Base-by-base conservation (phyloP, 1,139 yeast species). In the Candida glucosophila region DNA sequence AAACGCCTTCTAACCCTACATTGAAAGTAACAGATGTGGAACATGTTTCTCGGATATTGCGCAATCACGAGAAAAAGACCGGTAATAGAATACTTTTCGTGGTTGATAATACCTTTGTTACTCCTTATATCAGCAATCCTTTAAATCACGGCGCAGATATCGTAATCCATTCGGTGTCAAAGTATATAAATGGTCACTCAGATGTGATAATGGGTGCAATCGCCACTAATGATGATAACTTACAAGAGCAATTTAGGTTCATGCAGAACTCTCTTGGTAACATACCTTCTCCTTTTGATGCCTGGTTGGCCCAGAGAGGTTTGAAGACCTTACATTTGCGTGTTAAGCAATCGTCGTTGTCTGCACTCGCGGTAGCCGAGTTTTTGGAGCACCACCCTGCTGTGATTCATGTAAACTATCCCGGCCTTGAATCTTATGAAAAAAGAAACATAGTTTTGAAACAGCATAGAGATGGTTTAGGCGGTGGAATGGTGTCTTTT, bases 221-320 rank as follows among this genome's bases (percentile, higher is more conserved):
- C 37, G 86, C 83, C 31, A 73, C 85, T 41, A 79, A 74, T 63
- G 55, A 58, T 42, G 75, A 70, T 33, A 63, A 52, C 28, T 59
- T 81, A 43, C 75, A 74, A 56, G 76, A 76, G 38, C 63, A 64
- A 44, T 68, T 76, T 53, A 66, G 82, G 36, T 83, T 81, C 62
- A 66, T 82, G 52, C 94, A 83, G 55, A 83, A 83, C 46, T 94
- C 95, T 37, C 67, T 81, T 45, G 95, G 95, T 36, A 85, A 92
- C 23, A 72, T 82, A 38, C 94, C 94, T 39, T 81, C 93, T 19
- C 85, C 94, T 27, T 83, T 83, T 52, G 95, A 83, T 61, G 72
- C 85, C 25, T 83, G 94, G 94, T 75, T 83, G 55, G 88, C 93
- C 32, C 94, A 82, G 69, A 73, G 95, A 55, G 95, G 95, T 47